Evolutionary conservation across 768 basidiomycete genomes (phyloP).

Genomic region (Trametes elegans): DNA sequence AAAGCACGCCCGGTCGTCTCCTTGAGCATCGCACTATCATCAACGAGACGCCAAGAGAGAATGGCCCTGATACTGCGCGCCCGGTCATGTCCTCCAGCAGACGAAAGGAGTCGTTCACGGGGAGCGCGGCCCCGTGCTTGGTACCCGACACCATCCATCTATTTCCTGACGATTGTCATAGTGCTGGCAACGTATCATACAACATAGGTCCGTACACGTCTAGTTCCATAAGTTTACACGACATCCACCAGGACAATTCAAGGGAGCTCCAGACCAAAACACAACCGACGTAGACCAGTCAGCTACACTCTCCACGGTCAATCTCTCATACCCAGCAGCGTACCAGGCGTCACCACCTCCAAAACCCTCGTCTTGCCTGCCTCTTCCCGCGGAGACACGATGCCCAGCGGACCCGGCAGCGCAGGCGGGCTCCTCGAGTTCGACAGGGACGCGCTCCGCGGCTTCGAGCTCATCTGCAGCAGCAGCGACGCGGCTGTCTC

Average conservation of each 20-base stretch:
- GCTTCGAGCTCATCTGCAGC: constrained; percentile 57
- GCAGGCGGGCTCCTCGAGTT: constrained; percentile 8
- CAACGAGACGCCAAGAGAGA: no score
- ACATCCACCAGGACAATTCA: background rate
- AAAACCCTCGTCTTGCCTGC: constrained; percentile 5
- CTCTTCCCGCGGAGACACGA: background rate
- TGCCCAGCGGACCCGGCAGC: constrained; percentile 3
- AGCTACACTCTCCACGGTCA: background rate
- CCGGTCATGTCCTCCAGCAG: no score
- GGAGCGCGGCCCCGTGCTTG: no score
- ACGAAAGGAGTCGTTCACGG: no score
- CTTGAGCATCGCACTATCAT: no score
- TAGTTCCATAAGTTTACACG: constrained; percentile 1
- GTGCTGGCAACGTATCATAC: background rate
- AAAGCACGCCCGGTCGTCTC: no score
- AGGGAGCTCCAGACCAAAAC: no score
- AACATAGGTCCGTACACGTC: background rate
- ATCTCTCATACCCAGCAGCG: constrained; percentile 25
- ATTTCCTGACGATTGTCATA: no score
- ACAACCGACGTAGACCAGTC: background rate
- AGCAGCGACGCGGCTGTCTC: constrained; percentile 67
- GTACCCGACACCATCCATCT: no score
- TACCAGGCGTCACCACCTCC: constrained; percentile 25
- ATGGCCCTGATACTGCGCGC: no score
- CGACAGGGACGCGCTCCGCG: constrained; percentile 34